These are phyloP conservation scores for Typha latifolia DNA, from an alignment of 176 grass and related monocot genomes.

Conservation along the genomic window DNA sequence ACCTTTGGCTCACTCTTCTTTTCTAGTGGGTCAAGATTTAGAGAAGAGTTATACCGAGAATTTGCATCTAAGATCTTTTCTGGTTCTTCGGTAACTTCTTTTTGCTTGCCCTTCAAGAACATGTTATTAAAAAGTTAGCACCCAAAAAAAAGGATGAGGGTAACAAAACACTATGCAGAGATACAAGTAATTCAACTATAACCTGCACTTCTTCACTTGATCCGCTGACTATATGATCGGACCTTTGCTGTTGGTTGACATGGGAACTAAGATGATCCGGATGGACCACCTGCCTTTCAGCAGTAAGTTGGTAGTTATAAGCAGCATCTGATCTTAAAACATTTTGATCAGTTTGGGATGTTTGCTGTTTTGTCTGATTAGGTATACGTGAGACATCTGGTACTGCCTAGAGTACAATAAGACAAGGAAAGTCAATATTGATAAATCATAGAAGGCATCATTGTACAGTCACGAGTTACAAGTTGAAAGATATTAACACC, in stretches of 20 bases:
- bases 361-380: conserved; percentile 43
- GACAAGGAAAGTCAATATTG: conserved; percentile 8
- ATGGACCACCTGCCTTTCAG: conserved; percentile 37
- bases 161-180: conserved; percentile 10
- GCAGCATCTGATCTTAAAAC: conserved; percentile 27
- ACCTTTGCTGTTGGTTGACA: conserved; percentile 31
- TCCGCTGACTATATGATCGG: conserved; percentile 18
- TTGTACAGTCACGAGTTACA: not conserved
- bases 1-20: conserved; percentile 58
- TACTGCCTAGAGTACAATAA: conserved; percentile 37
- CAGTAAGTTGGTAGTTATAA: conserved; percentile 24
- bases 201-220: conserved; percentile 51
- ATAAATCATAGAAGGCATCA: not conserved
- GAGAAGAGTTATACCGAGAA: conserved; percentile 22
- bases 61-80: conserved; percentile 24
- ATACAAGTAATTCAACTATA: conserved; percentile 12
- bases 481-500: conserved; percentile 22
- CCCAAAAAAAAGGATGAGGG: not conserved
- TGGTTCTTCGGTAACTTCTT: conserved; percentile 15
- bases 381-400: conserved; percentile 35
- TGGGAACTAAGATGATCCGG: conserved; percentile 33
- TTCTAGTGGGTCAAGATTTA: conserved; percentile 40
- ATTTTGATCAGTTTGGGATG: conserved; percentile 50
- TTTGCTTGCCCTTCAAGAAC: conserved; percentile 40
- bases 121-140: conserved; percentile 21